Conservation (phyloP, 202 grass and related monocot species). For the Carex arenaria region DNA sequence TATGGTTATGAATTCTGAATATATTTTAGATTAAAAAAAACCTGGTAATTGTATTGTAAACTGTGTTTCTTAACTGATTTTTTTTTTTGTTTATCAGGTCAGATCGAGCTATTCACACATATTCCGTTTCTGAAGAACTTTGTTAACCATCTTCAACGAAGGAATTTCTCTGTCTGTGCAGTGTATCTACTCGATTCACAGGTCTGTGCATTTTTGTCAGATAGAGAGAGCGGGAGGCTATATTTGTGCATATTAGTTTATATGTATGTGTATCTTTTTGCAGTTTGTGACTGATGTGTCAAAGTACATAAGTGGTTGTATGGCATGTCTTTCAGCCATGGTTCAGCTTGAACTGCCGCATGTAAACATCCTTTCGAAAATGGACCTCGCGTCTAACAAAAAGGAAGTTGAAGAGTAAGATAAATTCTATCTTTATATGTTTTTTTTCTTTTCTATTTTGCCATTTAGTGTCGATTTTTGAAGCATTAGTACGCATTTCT, state of each 20-base stretch:
- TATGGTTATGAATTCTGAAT: neutral
- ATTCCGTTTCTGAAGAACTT: constrained; percentile 87
- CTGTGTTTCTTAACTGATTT: constrained; percentile 15
- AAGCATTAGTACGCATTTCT: neutral
- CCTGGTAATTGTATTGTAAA: neutral
- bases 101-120: constrained; percentile 98
- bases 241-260: neutral
- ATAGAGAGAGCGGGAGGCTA: neutral
- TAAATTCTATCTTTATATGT: neutral
- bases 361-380: constrained; percentile 96
- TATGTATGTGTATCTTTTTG: constrained; percentile 15
- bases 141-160: constrained; percentile 74
- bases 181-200: constrained; percentile 95
- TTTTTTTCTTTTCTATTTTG: constrained; percentile 10
- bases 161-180: constrained; percentile 88
- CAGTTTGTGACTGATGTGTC: constrained; percentile 94
- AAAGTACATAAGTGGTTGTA: constrained; percentile 95
- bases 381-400: constrained; percentile 90
- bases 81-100: constrained; percentile 59
- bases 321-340: constrained; percentile 97
- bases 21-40: neutral
- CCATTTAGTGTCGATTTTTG: neutral
- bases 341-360: constrained; percentile 97
- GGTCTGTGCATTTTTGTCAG: constrained; percentile 27
- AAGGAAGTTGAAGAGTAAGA: constrained; percentile 86